Percentiles rank a stretch among this genome's conserved stretches.
Conservation (phyloP, 495 filamentous ascomycete genomes). For the Aspergillus conjunctus region DNA sequence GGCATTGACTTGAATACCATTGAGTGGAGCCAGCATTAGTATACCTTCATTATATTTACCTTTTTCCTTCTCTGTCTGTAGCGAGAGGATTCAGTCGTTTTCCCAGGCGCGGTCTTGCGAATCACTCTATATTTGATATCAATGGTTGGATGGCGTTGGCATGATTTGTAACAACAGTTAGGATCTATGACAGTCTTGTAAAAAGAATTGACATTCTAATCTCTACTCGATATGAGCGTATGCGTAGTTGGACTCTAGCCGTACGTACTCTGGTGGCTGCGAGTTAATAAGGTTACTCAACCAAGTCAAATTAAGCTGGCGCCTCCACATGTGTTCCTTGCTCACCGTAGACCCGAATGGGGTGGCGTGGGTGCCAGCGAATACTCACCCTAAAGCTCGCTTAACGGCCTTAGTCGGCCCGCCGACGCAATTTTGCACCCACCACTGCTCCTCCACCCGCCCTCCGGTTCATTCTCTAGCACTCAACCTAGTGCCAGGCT, state of each 20-base stretch:
- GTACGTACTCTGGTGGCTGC: neutral
- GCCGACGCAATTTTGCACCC: slow-evolving; percentile 20
- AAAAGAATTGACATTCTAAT: slow-evolving; percentile 21
- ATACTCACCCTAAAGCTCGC: slow-evolving; percentile 21
- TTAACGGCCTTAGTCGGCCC: slow-evolving; percentile 17
- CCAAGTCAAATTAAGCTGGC: slow-evolving; percentile 18
- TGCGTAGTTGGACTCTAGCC: too few relatives aligned
- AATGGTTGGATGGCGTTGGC: slow-evolving; percentile 37
- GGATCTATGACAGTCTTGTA: slow-evolving; percentile 21
- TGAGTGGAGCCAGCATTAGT: slow-evolving; percentile 92
- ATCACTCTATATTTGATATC: slow-evolving; percentile 16
- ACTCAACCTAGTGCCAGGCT: slow-evolving; percentile 30
- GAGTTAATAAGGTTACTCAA: neutral
- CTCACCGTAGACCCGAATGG: slow-evolving; percentile 32
- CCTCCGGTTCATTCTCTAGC: slow-evolving; percentile 43
- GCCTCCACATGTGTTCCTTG: slow-evolving; percentile 14
- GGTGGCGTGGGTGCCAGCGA: slow-evolving; percentile 41
- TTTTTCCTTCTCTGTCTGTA: slow-evolving; percentile 19
- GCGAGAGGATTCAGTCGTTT: slow-evolving; percentile 7
- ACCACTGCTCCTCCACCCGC: slow-evolving; percentile 6
- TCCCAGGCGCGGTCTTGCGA: slow-evolving; percentile 13
- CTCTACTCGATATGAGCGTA: neutral
- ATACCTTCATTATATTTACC: neutral
- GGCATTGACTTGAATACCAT: slow-evolving; percentile 94
- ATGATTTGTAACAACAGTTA: slow-evolving; percentile 22